phyloP scores from a whole-genome alignment of 2,329 filamentous ascomycete species.

The Microdochium bolleyi region DNA sequence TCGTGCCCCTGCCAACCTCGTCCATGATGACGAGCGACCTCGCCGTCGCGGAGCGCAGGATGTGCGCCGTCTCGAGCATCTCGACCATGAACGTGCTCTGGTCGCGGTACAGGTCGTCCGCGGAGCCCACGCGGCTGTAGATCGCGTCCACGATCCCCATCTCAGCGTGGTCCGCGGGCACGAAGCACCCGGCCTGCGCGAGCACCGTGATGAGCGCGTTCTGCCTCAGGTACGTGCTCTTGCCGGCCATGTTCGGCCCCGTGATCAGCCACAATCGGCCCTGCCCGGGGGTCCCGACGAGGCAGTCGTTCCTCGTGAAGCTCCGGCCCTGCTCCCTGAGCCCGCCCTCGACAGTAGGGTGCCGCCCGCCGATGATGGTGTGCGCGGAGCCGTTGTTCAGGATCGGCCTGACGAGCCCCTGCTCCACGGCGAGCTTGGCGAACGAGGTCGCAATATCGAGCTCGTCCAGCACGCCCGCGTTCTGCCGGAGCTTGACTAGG shows the following conservation, averaged over 20 bases:
- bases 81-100: slow-evolving; percentile 99
- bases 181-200: slow-evolving; percentile 86
- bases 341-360: slow-evolving; percentile 85
- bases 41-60: slow-evolving; percentile 75
- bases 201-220: slow-evolving; percentile 92
- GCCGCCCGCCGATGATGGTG: slow-evolving; percentile 76
- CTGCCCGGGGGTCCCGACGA: slow-evolving; percentile 61
- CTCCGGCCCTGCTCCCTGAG: slow-evolving; percentile 69
- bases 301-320: slow-evolving; percentile 82
- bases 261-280: slow-evolving; percentile 61
- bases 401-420: slow-evolving; percentile 63
- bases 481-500: slow-evolving; percentile 78
- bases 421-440: slow-evolving; percentile 68
- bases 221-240: slow-evolving; percentile 91
- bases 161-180: slow-evolving; percentile 79
- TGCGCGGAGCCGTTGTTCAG: slow-evolving; percentile 58
- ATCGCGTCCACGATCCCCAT: slow-evolving; percentile 93
- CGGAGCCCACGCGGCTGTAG: slow-evolving; percentile 87
- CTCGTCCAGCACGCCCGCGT: slow-evolving; percentile 87
- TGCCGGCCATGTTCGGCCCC: slow-evolving; percentile 97
- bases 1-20: slow-evolving; percentile 90
- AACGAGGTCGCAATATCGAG: slow-evolving; percentile 86
- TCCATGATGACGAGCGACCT: slow-evolving; percentile 96
- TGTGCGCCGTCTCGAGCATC: slow-evolving; percentile 93
- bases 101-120: slow-evolving; percentile 88